These are phyloP conservation scores for Globisporangium nodosum DNA, from an alignment of 352 stramenopile species.

Conservation along the genomic window DNA sequence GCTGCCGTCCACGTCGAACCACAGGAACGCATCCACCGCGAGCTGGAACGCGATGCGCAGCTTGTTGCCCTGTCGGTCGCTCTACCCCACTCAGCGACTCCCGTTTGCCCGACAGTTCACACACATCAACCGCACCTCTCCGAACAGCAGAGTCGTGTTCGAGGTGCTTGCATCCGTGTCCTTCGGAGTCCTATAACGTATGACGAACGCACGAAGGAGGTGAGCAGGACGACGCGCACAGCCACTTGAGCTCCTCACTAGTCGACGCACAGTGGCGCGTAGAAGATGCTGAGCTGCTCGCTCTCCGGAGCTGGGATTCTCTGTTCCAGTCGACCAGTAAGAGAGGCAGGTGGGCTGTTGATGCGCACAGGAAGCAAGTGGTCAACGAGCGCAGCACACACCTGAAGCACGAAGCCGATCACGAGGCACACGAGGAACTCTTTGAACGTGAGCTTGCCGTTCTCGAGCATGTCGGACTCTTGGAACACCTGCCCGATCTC, in stretches of 20 bases:
- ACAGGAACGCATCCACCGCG: conserved; percentile 77
- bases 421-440: conserved; percentile 86
- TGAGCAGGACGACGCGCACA: background rate
- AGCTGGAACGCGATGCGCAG: conserved; percentile 76
- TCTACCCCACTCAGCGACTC: background rate
- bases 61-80: conserved; percentile 54
- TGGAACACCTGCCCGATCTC: conserved; percentile 73
- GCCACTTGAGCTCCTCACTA: background rate
- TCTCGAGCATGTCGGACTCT: conserved; percentile 82
- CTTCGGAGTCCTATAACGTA: conserved; percentile 1
- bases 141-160: conserved; percentile 53
- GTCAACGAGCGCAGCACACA: conserved; percentile 18
- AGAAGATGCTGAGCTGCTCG: conserved; percentile 74
- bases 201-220: background rate
- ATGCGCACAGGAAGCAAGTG: background rate
- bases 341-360: background rate
- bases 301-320: conserved; percentile 75
- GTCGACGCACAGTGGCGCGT: conserved; percentile 51
- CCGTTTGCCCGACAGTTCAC: background rate
- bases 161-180: conserved; percentile 3
- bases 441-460: conserved; percentile 78
- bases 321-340: conserved; percentile 16
- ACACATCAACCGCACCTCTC: conserved; percentile 30
- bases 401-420: conserved; percentile 82
- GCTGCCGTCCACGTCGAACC: conserved; percentile 78